phyloP scores from a whole-genome alignment of 2,329 filamentous ascomycete species.

The Botrytis aclada region DNA sequence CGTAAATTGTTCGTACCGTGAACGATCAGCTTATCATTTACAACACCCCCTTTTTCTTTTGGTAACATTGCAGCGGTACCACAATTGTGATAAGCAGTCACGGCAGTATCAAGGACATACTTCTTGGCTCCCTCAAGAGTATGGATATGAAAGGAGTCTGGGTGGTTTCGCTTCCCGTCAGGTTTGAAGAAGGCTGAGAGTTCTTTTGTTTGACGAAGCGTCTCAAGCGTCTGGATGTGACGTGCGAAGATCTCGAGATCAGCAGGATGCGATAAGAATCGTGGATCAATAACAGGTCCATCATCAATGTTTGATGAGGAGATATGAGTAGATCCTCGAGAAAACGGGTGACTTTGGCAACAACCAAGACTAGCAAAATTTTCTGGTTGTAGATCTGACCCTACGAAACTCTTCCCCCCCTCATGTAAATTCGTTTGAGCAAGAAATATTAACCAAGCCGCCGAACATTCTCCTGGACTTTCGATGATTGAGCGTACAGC shows the following conservation, averaged over 20 bases:
- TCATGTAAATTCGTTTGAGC: constrained; percentile 14
- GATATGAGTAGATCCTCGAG: constrained; percentile 57
- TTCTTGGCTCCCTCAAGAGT: constrained; percentile 7
- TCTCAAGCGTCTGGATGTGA: constrained; percentile 7
- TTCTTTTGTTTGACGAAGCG: constrained; percentile 3
- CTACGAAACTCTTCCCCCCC: constrained; percentile 4
- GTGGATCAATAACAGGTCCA: constrained; percentile 42
- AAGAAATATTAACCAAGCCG: constrained; percentile 16
- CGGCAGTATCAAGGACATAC: background rate
- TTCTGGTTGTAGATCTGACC: background rate
- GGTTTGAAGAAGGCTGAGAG: constrained; percentile 3
- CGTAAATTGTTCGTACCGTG: constrained; percentile 21
- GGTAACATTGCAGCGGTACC: constrained; percentile 15
- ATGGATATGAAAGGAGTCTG: background rate
- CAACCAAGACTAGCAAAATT: constrained; percentile 42
- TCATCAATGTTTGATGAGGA: constrained; percentile 40
- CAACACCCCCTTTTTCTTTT: constrained; percentile 21
- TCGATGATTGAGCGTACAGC: constrained; percentile 12
- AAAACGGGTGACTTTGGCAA: constrained; percentile 52
- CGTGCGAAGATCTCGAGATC: constrained; percentile 15
- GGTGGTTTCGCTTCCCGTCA: constrained; percentile 9
- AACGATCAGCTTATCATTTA: constrained; percentile 22
- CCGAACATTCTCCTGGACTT: constrained; percentile 10
- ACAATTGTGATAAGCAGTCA: background rate
- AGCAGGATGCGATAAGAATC: constrained; percentile 6